These are phyloP conservation scores for Alternaria gaisen DNA, from an alignment of 2,329 filamentous ascomycete genomes.

Conservation along the genomic window DNA sequence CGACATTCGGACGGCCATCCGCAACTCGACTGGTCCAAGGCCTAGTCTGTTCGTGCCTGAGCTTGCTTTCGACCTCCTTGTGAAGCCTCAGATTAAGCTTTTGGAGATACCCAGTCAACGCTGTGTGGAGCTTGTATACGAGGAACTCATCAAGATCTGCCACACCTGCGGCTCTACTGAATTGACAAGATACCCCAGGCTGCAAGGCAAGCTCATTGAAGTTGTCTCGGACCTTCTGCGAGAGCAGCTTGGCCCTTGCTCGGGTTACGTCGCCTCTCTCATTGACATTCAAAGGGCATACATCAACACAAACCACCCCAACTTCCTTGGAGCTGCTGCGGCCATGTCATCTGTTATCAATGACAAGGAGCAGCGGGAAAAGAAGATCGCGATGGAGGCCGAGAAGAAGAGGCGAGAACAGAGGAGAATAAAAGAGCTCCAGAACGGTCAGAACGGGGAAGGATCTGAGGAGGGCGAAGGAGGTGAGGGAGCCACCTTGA, in stretches of 20 bases:
- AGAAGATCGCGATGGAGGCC: slow-evolving; percentile 79
- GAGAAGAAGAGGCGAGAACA: slow-evolving; percentile 87
- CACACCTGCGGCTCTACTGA: slow-evolving; percentile 98
- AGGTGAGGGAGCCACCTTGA: slow-evolving; percentile 62
- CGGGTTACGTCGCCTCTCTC: slow-evolving; percentile 91
- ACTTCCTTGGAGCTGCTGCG: slow-evolving; percentile 94
- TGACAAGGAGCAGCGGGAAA: slow-evolving; percentile 93
- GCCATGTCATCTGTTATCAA: slow-evolving; percentile 97
- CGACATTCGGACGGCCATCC: slow-evolving; percentile 95
- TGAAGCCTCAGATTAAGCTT: slow-evolving; percentile 98
- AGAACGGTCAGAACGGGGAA: slow-evolving; percentile 66
- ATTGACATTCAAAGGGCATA: slow-evolving; percentile 98
- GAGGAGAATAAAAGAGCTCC: slow-evolving; percentile 80
- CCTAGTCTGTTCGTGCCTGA: slow-evolving; percentile 97
- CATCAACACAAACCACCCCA: slow-evolving; percentile 99
- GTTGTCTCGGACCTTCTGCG: slow-evolving; percentile 95
- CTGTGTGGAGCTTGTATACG: slow-evolving; percentile 97
- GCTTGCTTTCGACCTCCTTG: slow-evolving; percentile 94
- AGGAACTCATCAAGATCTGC: slow-evolving; percentile 99
- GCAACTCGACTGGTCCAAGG: slow-evolving; percentile 95
- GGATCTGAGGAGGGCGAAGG: slow-evolving; percentile 72
- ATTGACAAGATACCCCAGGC: slow-evolving; percentile 85
- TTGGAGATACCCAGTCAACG: slow-evolving; percentile 93
- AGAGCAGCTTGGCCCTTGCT: slow-evolving; percentile 88
- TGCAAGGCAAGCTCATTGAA: slow-evolving; percentile 97